Conservation (phyloP, 2,329 filamentous ascomycete species). For the Calcarisporium arbuscula region DNA sequence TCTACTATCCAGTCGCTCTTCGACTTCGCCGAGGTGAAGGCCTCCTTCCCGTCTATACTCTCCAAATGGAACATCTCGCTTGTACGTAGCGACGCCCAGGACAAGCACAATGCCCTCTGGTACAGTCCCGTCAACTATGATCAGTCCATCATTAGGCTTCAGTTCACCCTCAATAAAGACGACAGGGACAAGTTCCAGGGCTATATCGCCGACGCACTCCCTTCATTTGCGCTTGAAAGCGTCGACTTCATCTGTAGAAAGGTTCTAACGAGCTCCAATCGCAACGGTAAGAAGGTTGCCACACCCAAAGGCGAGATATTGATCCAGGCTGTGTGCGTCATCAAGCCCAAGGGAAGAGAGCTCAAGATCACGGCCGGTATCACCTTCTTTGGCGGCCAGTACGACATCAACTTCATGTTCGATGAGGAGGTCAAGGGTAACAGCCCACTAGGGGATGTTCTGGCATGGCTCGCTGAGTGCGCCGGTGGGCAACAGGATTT, state of each 20-base stretch:
- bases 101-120: constrained; percentile 8
- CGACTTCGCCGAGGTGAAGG: constrained; percentile 1
- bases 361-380: constrained; percentile 5
- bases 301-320: too few relatives aligned
- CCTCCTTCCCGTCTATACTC: neutral
- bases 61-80: neutral
- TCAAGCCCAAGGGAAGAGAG: too few relatives aligned
- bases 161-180: constrained; percentile 4
- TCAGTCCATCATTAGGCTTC: constrained; percentile 2
- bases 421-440: too few relatives aligned
- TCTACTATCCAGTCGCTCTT: constrained; percentile 3
- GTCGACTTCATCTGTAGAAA: constrained; percentile 7
- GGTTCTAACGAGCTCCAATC: too few relatives aligned
- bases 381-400: neutral
- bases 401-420: constrained; percentile 3
- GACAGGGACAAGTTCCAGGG: neutral
- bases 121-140: neutral
- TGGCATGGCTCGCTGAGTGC: too few relatives aligned
- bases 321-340: constrained; percentile 1
- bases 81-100: neutral
- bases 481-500: too few relatives aligned
- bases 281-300: too few relatives aligned
- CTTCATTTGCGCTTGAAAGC: constrained; percentile 4
- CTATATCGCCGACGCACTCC: constrained; percentile 1
- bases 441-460: too few relatives aligned